Evolutionary conservation across 1,139 yeast genomes (phyloP).

Genomic region (Insectozyma bohioensis): DNA sequence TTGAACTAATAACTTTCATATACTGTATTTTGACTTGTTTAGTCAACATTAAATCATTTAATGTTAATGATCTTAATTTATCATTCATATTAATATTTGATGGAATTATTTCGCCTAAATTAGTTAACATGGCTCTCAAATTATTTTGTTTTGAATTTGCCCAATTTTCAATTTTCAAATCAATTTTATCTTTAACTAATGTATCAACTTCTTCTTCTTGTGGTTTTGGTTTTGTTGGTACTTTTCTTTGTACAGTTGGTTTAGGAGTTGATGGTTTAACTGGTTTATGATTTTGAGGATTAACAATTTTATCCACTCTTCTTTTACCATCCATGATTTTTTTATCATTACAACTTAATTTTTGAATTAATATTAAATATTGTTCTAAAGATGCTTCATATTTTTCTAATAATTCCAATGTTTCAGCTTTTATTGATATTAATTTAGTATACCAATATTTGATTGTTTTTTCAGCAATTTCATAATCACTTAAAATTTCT

Average conservation of each 20-base stretch:
- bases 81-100: constrained; percentile 53
- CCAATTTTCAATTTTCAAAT: constrained; percentile 47
- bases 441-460: constrained; percentile 76
- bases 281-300: constrained; percentile 38
- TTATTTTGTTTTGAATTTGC: constrained; percentile 73
- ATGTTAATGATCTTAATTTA: constrained; percentile 25
- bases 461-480: constrained; percentile 52
- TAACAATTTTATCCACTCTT: constrained; percentile 66
- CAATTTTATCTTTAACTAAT: constrained; percentile 15
- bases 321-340: constrained; percentile 77
- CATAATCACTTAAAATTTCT: constrained; percentile 22
- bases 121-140: constrained; percentile 68
- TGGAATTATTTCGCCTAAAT: constrained; percentile 62
- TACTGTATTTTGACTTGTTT: constrained; percentile 85
- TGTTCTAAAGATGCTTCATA: constrained; percentile 60
- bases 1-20: constrained; percentile 89
- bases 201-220: constrained; percentile 35
- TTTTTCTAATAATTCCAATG: constrained; percentile 74
- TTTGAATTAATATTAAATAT: constrained; percentile 62
- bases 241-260: constrained; percentile 8
- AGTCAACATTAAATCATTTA: constrained; percentile 83
- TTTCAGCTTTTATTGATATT: constrained; percentile 72
- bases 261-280: constrained; percentile 15
- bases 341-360: constrained; percentile 62
- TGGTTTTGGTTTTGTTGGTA: constrained; percentile 14